A percentile compares a stretch with the other conserved stretches of the same genome.
Conservation (phyloP, 352 stramenopile species). For the Phytophthora vignae region DNA sequence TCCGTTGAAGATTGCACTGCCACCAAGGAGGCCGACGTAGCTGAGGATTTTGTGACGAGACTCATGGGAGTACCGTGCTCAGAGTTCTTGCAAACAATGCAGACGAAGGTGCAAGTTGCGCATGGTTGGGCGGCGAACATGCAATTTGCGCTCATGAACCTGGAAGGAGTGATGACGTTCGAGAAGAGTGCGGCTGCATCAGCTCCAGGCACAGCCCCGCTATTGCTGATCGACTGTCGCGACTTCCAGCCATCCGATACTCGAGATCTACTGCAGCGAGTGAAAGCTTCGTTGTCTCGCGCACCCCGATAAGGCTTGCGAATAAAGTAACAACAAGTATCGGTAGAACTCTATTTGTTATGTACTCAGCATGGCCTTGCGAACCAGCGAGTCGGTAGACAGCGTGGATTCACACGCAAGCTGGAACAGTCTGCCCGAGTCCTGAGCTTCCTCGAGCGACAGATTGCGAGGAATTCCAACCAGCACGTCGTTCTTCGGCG, state of each 20-base stretch:
- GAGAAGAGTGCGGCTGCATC: slow-evolving; percentile 16
- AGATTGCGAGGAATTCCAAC: slow-evolving; percentile 61
- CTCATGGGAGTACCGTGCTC: slow-evolving; percentile 82
- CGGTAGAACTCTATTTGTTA: slow-evolving; percentile 19
- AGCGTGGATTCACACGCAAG: slow-evolving; percentile 41
- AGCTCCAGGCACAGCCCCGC: slow-evolving; percentile 33
- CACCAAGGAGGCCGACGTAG: slow-evolving; percentile 57
- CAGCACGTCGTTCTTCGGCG: slow-evolving; percentile 87
- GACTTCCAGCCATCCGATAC: slow-evolving; percentile 52
- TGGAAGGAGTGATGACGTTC: slow-evolving; percentile 83
- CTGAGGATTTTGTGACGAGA: slow-evolving; percentile 62
- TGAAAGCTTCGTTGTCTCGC: slow-evolving; percentile 27
- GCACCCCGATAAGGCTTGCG: slow-evolving; percentile 7
- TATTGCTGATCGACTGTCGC: slow-evolving; percentile 63
- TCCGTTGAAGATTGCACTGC: slow-evolving; percentile 82
- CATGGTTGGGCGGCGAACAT: slow-evolving; percentile 76
- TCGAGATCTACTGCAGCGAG: slow-evolving; percentile 54
- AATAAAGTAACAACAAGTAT: not conserved
- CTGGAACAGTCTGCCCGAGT: slow-evolving; percentile 24
- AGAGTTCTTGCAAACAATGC: slow-evolving; percentile 78
- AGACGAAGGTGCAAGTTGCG: slow-evolving; percentile 59
- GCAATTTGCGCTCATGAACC: slow-evolving; percentile 83
- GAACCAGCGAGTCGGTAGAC: slow-evolving; percentile 34
- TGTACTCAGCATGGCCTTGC: slow-evolving; percentile 33
- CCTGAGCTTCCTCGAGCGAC: slow-evolving; percentile 2